These are phyloP conservation scores for Trichoderma guizhouense DNA, from an alignment of 2,329 filamentous ascomycete genomes.

Conservation along the genomic window DNA sequence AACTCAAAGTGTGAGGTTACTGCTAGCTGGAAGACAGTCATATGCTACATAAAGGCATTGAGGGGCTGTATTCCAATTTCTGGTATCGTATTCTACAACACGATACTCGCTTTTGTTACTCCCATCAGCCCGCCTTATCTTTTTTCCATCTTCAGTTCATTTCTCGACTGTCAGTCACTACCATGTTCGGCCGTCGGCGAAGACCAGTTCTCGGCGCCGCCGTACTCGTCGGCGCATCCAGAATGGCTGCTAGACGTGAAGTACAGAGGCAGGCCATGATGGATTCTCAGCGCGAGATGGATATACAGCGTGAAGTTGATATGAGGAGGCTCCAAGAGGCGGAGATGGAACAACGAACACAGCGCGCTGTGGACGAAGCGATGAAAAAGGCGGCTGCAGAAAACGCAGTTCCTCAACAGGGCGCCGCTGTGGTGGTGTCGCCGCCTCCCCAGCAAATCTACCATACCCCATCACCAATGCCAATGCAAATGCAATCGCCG, in stretches of 20 bases:
- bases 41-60: neutral
- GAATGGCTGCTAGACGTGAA: neutral
- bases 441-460: neutral
- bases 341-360: neutral
- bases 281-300: neutral
- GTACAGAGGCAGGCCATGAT: neutral
- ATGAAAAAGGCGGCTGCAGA: neutral
- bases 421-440: neutral
- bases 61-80: neutral
- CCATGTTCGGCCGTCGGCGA: neutral
- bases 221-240: neutral
- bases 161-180: neutral
- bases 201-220: slow-evolving; percentile 7
- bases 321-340: neutral
- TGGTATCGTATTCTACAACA: neutral
- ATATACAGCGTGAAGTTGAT: neutral
- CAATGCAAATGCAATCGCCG: neutral
- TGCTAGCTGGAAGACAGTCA: no score
- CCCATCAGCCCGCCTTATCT: neutral
- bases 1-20: neutral
- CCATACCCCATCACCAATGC: neutral
- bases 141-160: neutral
- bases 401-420: neutral
- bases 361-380: neutral
- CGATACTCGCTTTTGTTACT: neutral